These are phyloP conservation scores for Saccharomycopsis guyanensis DNA, from an alignment of 805 yeast species.

Conservation along the genomic window DNA sequence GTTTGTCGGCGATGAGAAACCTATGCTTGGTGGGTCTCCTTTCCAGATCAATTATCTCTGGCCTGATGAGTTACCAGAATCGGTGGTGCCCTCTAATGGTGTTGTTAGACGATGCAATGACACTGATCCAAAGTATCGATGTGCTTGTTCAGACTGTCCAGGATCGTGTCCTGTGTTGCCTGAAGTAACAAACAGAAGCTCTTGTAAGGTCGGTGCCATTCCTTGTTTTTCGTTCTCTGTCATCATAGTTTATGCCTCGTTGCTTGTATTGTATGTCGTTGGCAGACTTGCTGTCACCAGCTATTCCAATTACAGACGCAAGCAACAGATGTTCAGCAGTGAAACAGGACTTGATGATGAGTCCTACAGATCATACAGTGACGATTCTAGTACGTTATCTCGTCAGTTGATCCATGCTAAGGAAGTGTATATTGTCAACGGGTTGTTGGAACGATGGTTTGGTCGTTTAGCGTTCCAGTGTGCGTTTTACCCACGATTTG, in stretches of 20 bases:
- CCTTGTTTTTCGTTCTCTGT: conserved; percentile 71
- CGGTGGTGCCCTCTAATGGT: conserved; percentile 28
- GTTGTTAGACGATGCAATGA: conserved; percentile 48
- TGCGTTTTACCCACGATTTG: conserved; percentile 49
- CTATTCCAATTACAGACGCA: conserved; percentile 21
- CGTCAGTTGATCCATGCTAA: conserved; percentile 21
- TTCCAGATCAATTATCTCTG: conserved; percentile 80
- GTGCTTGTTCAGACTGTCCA: conserved; percentile 90
- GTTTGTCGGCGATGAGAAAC: conserved; percentile 92
- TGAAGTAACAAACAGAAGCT: conserved; percentile 26
- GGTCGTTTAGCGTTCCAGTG: conserved; percentile 49
- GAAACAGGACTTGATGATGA: conserved; percentile 22
- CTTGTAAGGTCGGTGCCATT: conserved; percentile 51
- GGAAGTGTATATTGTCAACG: conserved; percentile 41
- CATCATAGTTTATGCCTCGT: conserved; percentile 38
- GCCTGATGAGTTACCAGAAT: conserved; percentile 27
- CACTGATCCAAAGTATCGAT: conserved; percentile 44
- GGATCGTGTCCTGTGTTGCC: conserved; percentile 67
- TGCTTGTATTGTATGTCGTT: conserved; percentile 24
- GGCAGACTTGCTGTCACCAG: conserved; percentile 22
- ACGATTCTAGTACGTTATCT: conserved; percentile 21
- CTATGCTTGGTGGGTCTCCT: conserved; percentile 90
- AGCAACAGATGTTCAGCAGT: conserved; percentile 35
- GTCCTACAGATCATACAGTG: conserved; percentile 27
- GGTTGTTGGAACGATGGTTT: conserved; percentile 40